A percentile compares a stretch with the other conserved stretches of the same genome.
Evolutionary conservation across 805 yeast species (phyloP).

Genomic region (Schwanniomyces yamadae): DNA sequence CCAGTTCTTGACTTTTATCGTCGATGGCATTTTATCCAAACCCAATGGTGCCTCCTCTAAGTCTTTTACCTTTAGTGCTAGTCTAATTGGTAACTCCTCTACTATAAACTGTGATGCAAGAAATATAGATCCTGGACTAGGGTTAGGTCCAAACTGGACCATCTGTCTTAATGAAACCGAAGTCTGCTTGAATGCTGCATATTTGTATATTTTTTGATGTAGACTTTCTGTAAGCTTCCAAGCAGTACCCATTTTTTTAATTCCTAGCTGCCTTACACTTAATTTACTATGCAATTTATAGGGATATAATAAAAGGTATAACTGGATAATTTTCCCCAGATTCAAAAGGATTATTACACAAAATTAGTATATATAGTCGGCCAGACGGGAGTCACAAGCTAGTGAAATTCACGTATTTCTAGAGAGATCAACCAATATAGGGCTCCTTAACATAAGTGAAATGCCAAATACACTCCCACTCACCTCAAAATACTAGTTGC

Average conservation of each 20-base stretch:
- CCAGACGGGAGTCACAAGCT: background rate
- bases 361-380: background rate
- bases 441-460: too few species aligned
- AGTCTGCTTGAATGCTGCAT: conserved; percentile 76
- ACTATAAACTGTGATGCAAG: conserved; percentile 82
- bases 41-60: conserved; percentile 78
- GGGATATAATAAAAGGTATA: too few species aligned
- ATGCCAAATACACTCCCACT: too few species aligned
- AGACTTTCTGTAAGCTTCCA: conserved; percentile 54
- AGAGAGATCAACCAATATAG: too few species aligned
- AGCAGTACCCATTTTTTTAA: conserved; percentile 38
- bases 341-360: background rate
- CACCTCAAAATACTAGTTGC: too few species aligned
- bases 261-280: too few species aligned
- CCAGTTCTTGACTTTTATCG: conserved; percentile 79
- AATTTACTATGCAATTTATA: too few species aligned
- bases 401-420: too few species aligned
- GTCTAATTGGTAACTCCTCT: conserved; percentile 82
- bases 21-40: conserved; percentile 69
- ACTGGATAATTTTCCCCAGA: conserved; percentile 2
- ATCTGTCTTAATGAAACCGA: conserved; percentile 82
- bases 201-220: conserved; percentile 55
- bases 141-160: conserved; percentile 86
- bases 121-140: conserved; percentile 75
- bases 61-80: conserved; percentile 84